These are phyloP conservation scores for Mycena haematopus DNA, from an alignment of 768 basidiomycete species.

Conservation along the genomic window DNA sequence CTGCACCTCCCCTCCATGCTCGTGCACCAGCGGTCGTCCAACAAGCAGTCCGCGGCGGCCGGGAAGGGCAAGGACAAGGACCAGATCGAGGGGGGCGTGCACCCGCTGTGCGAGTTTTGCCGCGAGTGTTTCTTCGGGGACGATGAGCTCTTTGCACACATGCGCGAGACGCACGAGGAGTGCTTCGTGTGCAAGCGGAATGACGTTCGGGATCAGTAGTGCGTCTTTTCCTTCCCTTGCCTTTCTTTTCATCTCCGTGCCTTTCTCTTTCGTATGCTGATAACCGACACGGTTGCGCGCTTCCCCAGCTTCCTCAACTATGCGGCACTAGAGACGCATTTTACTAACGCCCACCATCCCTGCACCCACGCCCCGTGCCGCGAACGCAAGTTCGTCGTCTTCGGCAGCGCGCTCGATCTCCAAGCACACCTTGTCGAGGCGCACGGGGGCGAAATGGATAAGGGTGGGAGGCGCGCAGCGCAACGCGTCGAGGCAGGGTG, in stretches of 20 bases:
- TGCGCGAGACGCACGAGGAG: constrained; percentile 94
- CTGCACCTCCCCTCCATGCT: constrained; percentile 79
- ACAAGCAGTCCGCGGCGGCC: constrained; percentile 40
- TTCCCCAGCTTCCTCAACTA: constrained; percentile 76
- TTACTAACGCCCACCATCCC: constrained; percentile 75
- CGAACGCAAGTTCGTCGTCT: constrained; percentile 93
- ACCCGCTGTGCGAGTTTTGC: constrained; percentile 89
- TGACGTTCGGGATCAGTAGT: constrained; percentile 87
- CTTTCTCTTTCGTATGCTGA: neutral
- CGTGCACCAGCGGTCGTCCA: constrained; percentile 37
- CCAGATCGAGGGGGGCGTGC: constrained; percentile 69
- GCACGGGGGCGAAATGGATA: constrained; percentile 76
- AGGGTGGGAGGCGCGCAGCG: constrained; percentile 72
- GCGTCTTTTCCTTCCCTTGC: constrained; percentile 40
- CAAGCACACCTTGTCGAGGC: constrained; percentile 90
- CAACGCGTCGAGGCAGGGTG: constrained; percentile 76
- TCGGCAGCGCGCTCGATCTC: constrained; percentile 84
- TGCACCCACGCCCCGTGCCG: constrained; percentile 79
- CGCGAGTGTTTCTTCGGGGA: constrained; percentile 92
- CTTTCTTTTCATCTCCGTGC: no score
- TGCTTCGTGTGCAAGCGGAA: constrained; percentile 93
- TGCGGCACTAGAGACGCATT: constrained; percentile 77
- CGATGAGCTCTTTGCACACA: constrained; percentile 92
- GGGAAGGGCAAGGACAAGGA: constrained; percentile 43
- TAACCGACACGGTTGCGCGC: no score